phyloP scores from a whole-genome alignment of 306 rosid genomes.

The Quercus glauca region DNA sequence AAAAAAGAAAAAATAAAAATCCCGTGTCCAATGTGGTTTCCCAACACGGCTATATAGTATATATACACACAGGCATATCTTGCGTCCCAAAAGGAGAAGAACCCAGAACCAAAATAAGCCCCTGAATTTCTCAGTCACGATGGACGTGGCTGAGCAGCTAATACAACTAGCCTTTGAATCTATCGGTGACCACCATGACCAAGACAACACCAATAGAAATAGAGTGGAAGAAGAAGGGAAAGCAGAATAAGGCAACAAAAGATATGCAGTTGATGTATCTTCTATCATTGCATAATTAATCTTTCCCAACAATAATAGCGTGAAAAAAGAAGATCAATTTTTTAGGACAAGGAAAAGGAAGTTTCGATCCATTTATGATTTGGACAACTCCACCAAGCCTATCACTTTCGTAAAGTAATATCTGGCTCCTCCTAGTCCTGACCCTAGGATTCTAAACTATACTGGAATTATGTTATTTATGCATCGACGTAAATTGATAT shows the following conservation, averaged over 20 bases:
- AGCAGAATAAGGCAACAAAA: background rate
- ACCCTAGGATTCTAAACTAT: no score
- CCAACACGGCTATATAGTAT: no score
- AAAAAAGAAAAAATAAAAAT: no score
- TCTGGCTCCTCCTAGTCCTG: no score
- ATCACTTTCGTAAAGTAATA: background rate
- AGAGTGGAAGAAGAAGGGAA: slow-evolving; percentile 10
- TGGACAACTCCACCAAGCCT: slow-evolving; percentile 20
- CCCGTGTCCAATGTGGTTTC: no score
- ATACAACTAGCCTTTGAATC: slow-evolving; percentile 23
- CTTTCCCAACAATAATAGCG: background rate
- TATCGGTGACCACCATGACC: no score
- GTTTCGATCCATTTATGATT: slow-evolving; percentile 5
- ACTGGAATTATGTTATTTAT: no score
- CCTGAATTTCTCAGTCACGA: background rate
- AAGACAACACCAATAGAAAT: slow-evolving; percentile 14
- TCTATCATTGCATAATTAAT: background rate
- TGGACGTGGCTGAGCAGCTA: slow-evolving; percentile 39
- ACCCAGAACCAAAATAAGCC: background rate
- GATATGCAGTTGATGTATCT: slow-evolving; percentile 14
- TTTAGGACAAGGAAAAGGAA: background rate
- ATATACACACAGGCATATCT: no score
- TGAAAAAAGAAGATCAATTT: slow-evolving; percentile 20
- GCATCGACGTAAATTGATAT: no score
- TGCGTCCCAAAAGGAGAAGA: background rate